phyloP scores from a whole-genome alignment of 1,139 yeast genomes.

The Cylindricascospora bacillispora region DNA sequence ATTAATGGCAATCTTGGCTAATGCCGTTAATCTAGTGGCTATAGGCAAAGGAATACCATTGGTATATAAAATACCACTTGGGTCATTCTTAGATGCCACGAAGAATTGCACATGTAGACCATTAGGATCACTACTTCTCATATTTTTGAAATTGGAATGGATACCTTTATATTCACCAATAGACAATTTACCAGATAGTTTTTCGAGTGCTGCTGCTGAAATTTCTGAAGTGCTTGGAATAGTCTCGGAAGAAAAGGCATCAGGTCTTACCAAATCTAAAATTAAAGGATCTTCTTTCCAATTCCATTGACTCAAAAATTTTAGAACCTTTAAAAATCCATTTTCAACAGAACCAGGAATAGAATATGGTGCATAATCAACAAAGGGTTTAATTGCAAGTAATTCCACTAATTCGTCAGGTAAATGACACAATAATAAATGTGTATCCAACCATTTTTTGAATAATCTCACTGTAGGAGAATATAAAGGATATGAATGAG shows the following conservation, averaged over 20 bases:
- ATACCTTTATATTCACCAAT: slow-evolving; percentile 51
- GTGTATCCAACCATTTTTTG: slow-evolving; percentile 79
- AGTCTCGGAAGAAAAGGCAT: slow-evolving; percentile 26
- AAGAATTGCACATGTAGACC: slow-evolving; percentile 70
- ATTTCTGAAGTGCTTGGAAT: slow-evolving; percentile 24
- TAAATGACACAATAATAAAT: slow-evolving; percentile 53
- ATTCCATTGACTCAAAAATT: slow-evolving; percentile 74
- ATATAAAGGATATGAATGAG: slow-evolving; percentile 62
- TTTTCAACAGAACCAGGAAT: slow-evolving; percentile 67
- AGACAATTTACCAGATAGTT: slow-evolving; percentile 50
- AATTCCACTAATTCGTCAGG: slow-evolving; percentile 72
- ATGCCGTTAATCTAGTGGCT: slow-evolving; percentile 77
- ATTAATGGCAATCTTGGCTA: slow-evolving; percentile 63
- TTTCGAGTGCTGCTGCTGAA: slow-evolving; percentile 21
- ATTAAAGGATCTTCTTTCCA: slow-evolving; percentile 85
- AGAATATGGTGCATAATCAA: slow-evolving; percentile 73
- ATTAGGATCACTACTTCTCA: slow-evolving; percentile 69
- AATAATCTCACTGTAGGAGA: slow-evolving; percentile 74
- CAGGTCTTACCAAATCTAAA: slow-evolving; percentile 51
- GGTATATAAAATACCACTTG: slow-evolving; percentile 77
- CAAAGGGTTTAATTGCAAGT: slow-evolving; percentile 70
- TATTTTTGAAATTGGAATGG: slow-evolving; percentile 47
- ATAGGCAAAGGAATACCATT: slow-evolving; percentile 59
- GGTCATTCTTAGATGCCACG: slow-evolving; percentile 70
- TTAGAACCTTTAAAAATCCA: slow-evolving; percentile 67